Base-by-base conservation (phyloP, 805 yeast species). In the Metschnikowia rubicola region DNA sequence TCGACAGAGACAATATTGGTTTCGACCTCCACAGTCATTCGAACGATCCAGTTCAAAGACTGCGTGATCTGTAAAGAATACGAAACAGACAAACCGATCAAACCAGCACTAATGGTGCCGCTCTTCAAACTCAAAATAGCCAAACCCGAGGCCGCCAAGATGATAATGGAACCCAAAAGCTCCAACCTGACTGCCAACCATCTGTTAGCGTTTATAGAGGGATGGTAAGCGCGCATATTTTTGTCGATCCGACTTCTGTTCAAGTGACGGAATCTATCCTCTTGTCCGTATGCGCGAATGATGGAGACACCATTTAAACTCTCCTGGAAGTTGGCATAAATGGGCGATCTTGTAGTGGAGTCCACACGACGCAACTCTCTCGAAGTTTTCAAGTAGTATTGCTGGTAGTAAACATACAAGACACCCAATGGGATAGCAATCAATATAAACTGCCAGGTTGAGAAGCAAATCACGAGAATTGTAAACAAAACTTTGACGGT, bases 21-120 rank as follows among this genome's bases (percentile, higher is more conserved):
- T 67, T 94, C 99, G 39, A 94, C 96, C 59, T 94, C 99, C 37
- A 94, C 99, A 0, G 97, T 88, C 98, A 91, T 92, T 70, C 99
- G 80, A 30, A 94, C 98, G 67, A 94, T 89, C 97, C 97, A 92
- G 66, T 90, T 92, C 67, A 94, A 78, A 0, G 96, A 79, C 67
- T 90, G 96, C 0, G 99, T 94, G 51, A 91, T 79, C 66, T 89
- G 96, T 53, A 94, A 75, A 2, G 99, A 92, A 67, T 94, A 95
- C 39, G 96, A 86, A 58, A 94, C 86, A 19, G 96, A 85, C 58
- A 94, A 75, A 75, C 99, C 99, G 60, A 91, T 91, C 62, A 88
- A 71, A 68, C 99, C 99, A 13, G 97, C 90, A 17, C 90, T 79
- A 29, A 92, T 76, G 15, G 71, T 65, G 11, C 97, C 96, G 13